phyloP scores from a whole-genome alignment of 129 eudicot genomes.

The Solidago caesia region DNA sequence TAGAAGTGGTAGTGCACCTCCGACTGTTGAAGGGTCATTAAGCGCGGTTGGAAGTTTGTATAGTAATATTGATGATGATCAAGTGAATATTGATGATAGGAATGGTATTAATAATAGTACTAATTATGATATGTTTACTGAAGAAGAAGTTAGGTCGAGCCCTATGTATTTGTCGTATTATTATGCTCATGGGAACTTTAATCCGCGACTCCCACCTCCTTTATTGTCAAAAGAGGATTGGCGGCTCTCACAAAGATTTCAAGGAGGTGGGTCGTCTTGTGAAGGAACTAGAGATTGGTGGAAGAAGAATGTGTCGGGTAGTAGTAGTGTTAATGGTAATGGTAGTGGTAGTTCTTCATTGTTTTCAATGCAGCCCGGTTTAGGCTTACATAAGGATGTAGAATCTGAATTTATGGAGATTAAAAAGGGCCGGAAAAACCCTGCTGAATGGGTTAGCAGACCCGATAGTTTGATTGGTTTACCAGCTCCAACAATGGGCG shows the following conservation, averaged over 20 bases:
- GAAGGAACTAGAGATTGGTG: constrained; percentile 55
- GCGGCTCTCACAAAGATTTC: constrained; percentile 70
- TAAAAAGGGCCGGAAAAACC: constrained; percentile 46
- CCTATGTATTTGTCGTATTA: constrained; percentile 66
- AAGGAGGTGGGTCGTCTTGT: constrained; percentile 47
- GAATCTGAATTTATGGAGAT: constrained; percentile 61
- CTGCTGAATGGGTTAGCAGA: constrained; percentile 49
- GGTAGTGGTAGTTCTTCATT: constrained; percentile 47
- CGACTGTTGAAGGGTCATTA: constrained; percentile 76
- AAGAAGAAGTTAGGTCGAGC: constrained; percentile 72
- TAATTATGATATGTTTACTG: constrained; percentile 43
- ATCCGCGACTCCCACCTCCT: constrained; percentile 81
- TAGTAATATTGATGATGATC: constrained; percentile 43
- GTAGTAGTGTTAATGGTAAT: constrained; percentile 37
- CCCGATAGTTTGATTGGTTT: constrained; percentile 42
- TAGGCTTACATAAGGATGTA: constrained; percentile 34
- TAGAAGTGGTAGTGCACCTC: constrained; percentile 94
- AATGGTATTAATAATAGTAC: constrained; percentile 22
- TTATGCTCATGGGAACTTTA: constrained; percentile 61
- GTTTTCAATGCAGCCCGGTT: constrained; percentile 61
- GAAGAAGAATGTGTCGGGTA: constrained; percentile 36
- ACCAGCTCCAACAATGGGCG: constrained; percentile 58
- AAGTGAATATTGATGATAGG: constrained; percentile 20
- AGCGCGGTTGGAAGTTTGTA: constrained; percentile 60
- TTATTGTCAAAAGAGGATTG: constrained; percentile 74